phyloP scores from a whole-genome alignment of 305 asterid genomes.

The Caryopteris hybrid region DNA sequence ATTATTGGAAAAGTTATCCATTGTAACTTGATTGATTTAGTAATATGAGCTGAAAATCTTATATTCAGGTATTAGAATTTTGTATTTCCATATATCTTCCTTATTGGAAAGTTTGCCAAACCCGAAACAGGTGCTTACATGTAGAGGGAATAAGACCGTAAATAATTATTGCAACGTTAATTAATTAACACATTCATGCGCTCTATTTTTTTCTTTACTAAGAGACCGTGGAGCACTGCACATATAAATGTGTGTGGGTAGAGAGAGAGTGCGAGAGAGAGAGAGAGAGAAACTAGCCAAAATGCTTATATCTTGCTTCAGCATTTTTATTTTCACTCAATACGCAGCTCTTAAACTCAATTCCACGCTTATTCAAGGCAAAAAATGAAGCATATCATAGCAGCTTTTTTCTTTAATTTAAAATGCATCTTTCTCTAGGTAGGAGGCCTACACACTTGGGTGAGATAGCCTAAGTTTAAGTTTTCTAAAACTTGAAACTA shows the following conservation, averaged over 20 bases:
- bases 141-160: not conserved
- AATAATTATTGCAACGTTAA: not conserved
- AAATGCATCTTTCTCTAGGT: no score
- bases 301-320: not conserved
- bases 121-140: not conserved
- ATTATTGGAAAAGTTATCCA: conserved; percentile 4
- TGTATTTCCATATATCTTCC: not conserved
- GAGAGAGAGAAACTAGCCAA: not conserved
- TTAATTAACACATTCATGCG: not conserved
- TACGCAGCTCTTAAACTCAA: not conserved
- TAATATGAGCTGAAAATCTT: not conserved
- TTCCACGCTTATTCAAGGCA: no score
- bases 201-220: not conserved
- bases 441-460: not conserved
- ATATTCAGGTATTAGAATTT: not conserved
- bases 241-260: not conserved
- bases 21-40: not conserved
- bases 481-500: no score
- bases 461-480: no score
- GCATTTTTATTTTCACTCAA: not conserved
- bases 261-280: not conserved
- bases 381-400: no score
- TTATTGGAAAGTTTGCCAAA: not conserved
- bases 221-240: not conserved
- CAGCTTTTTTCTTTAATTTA: no score